Evolutionary conservation across 164 flowering plant species (phyloP).

Genomic region (Macadamia integrifolia): DNA sequence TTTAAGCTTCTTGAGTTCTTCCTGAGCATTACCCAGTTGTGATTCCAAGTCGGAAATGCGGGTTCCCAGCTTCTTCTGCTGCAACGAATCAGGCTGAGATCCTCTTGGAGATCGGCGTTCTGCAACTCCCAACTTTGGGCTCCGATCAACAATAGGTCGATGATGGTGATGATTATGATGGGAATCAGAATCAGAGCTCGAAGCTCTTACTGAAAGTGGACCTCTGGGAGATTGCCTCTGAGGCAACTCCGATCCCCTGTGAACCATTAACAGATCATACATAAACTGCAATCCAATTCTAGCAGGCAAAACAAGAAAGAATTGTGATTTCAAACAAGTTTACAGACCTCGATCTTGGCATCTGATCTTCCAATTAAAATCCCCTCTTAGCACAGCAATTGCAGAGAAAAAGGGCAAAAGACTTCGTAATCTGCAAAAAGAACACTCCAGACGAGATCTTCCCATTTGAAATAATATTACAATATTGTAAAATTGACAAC

Average conservation of each 20-base stretch:
- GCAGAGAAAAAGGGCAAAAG: neutral
- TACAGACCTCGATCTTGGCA: neutral
- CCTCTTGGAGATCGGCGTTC: slow-evolving; percentile 73
- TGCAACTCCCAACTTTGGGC: slow-evolving; percentile 44
- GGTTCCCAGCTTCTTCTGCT: slow-evolving; percentile 72
- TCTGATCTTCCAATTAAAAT: neutral
- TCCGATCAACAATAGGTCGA: slow-evolving; percentile 45
- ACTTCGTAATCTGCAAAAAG: neutral
- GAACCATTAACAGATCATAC: neutral
- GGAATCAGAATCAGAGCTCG: slow-evolving; percentile 61
- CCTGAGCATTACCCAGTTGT: slow-evolving; percentile 76
- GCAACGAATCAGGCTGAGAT: slow-evolving; percentile 44
- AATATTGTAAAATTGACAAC: no score
- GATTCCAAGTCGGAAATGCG: slow-evolving; percentile 72
- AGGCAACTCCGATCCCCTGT: slow-evolving; percentile 58
- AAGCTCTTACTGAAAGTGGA: slow-evolving; percentile 46
- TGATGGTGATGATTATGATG: slow-evolving; percentile 44
- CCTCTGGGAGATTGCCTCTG: slow-evolving; percentile 58
- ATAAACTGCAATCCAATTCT: no score
- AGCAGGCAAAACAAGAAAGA: neutral
- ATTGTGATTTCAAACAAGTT: neutral
- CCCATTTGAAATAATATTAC: no score
- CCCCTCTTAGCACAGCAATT: no score
- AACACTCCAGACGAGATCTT: no score
- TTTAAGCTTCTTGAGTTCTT: slow-evolving; percentile 70